Base-by-base conservation (phyloP, 768 basidiomycete species). In the Mycena filopes region DNA sequence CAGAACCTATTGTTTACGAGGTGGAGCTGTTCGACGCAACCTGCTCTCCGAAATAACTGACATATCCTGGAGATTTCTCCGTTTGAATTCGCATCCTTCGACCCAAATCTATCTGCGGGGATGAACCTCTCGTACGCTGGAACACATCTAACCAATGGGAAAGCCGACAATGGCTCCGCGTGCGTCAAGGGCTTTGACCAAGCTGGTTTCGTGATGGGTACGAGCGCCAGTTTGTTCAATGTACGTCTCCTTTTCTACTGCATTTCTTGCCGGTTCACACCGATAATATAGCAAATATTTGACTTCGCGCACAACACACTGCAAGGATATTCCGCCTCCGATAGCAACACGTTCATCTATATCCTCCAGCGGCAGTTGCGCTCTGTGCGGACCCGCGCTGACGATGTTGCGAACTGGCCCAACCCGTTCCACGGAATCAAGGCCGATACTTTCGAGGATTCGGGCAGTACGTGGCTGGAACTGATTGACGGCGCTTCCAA, bases 111-210 rank as follows among this genome's bases (percentile, higher is more conserved):
- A 10, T 88, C 88, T n/a, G 88, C 91, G 1, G 93, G 91, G 74
- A 82, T 85, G 71, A 88, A 89, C 47, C 78, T 87, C 28, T 77
- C 84, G 0, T 87, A 84, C 67, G 82, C 86, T 8, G 95, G 95
- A 7, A 93, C 92, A 0, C 80, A 82, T 64, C 72, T 94, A 20
- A 74, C 76, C 25, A 84, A 89, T 60, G 92, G 90, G 4, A 71
- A 79, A 61, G 83, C 89, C 0, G 78, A 76, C 13, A 87, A 86
- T 64, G 74, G 79, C 8, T 84, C 86, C 13, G 76, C 85, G 1
- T 96, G 95, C 74, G 88, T 89, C 15, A 85, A 83, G 6, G 89
- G 88, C 9, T 94, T 93, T 70, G 92, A 94, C 72, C 90, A 91
- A 74, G 85, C 84, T 0, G 84, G 83, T 0, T 95, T 93, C 73